Evolutionary conservation across 345 rosid species (phyloP).

Genomic region (Microcos paniculata): DNA sequence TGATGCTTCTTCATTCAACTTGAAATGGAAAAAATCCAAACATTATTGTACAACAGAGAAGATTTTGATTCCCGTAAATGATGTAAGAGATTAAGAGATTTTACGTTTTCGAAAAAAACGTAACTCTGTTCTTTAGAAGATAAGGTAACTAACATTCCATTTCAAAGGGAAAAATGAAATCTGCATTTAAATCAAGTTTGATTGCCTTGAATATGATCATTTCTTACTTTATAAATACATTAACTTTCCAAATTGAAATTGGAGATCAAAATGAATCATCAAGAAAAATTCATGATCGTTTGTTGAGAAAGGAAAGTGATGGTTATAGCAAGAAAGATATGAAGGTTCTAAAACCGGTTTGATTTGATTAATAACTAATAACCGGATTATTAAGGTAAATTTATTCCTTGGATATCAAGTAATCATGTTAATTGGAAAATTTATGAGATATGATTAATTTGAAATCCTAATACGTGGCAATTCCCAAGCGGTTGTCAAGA

Average conservation of each 20-base stretch:
- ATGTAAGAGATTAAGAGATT: not conserved
- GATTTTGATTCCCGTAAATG: not conserved
- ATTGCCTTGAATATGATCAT: constrained; percentile 3
- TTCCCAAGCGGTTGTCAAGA: not conserved
- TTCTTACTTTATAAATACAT: not conserved
- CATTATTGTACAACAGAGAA: not conserved
- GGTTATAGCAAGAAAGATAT: not conserved
- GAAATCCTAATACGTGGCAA: not conserved
- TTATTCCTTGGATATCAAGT: not conserved
- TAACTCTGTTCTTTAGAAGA: not conserved
- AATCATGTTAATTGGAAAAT: not conserved
- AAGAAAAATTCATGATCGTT: not conserved
- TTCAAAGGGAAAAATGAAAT: not conserved
- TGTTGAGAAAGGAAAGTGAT: not conserved
- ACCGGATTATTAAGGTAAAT: not conserved
- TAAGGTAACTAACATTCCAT: not conserved
- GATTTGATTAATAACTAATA: not conserved
- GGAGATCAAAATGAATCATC: not conserved
- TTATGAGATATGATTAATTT: not conserved
- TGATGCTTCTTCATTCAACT: not conserved
- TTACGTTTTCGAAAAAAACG: not conserved
- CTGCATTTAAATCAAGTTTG: not conserved
- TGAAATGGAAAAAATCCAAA: not conserved
- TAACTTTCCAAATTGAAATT: not conserved
- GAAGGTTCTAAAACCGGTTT: not conserved